Evolutionary conservation across 495 filamentous ascomycete genomes (phyloP).

Genomic region (Lentithecium fluviatile): DNA sequence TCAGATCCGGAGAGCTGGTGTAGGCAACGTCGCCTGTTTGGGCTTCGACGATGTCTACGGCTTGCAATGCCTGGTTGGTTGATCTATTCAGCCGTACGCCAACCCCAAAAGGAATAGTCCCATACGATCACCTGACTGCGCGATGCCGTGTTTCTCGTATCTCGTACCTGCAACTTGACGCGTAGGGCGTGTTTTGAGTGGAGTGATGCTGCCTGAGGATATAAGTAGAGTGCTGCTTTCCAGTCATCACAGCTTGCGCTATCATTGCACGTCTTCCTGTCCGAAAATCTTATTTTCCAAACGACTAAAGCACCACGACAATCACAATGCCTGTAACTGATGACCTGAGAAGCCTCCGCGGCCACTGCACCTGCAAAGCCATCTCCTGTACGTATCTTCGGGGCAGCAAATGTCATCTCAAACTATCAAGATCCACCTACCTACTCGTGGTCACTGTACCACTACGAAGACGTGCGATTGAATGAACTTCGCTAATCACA

Average conservation of each 20-base stretch:
- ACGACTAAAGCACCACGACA: neutral
- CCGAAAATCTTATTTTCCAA: neutral
- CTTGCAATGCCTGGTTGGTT: too few relatives aligned
- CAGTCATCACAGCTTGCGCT: neutral
- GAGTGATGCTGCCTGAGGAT: neutral
- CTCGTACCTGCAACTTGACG: neutral
- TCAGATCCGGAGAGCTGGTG: too few relatives aligned
- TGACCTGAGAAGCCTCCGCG: conserved; percentile 2
- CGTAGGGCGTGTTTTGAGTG: neutral
- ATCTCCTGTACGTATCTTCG: conserved; percentile 7
- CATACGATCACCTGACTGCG: neutral
- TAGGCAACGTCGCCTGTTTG: too few relatives aligned
- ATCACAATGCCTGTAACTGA: neutral
- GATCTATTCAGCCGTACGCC: too few relatives aligned
- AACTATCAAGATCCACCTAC: too few relatives aligned
- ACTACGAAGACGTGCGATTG: too few relatives aligned
- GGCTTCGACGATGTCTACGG: too few relatives aligned
- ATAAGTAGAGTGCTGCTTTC: neutral
- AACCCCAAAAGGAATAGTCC: too few relatives aligned
- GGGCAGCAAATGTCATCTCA: too few relatives aligned
- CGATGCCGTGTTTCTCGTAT: neutral
- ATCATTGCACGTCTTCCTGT: neutral
- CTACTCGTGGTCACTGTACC: too few relatives aligned
- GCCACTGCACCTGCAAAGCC: conserved; percentile 30
- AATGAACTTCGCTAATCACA: too few relatives aligned